Evolutionary conservation across 768 basidiomycete genomes (phyloP), one percentile per base, ranked within the genome.

Genomic region (Psilocybe tampanensis): DNA sequence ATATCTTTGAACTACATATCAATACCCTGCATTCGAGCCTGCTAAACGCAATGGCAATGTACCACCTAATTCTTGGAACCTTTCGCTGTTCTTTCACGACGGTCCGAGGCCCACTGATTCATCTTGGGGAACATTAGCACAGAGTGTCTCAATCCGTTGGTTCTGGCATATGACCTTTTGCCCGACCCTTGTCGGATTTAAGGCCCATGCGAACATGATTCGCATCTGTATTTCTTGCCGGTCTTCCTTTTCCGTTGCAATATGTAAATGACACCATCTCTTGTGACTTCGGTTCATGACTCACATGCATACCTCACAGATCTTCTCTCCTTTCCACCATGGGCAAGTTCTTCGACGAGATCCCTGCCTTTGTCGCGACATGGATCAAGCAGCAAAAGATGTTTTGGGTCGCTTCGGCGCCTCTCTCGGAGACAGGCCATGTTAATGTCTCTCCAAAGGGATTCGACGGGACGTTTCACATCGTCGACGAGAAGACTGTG

Each of bases 381-480:
- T 88, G 84, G 84, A 78, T 86, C 33, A 60, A 71, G 26, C 70
- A 75, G 55, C 86, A 88, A 66, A 75, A 86, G 55, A 74, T 86
- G 58, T 88, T 87, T 67, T 88, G 80, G 77, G 84, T 89, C 26
- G 83, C 83, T 0, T 80, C 83, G 0, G 82, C 85, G 0, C 84
- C 86, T n/a, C 76, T 88, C 32, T 68, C 64, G n/a, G 68, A 64
- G 0, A 73, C 77, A n/a, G 86, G 84, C 0, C 86, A 86, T 52
- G 79, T 89, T 36, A 87, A 88, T 62, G 68, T 88, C 22, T 86
- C 84, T 1, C 85, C 85, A 1, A 88, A 88, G 59, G 84, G 85
- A 29, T 63, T 61, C 33, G 69, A 75, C 41, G 78, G 80, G 3
- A 78, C 77, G 12, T 84, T 88, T 61, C 80, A 82, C 57, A 65